Evolutionary conservation across 2,329 filamentous ascomycete genomes (phyloP).

Genomic region (Hypoxylon sp.): DNA sequence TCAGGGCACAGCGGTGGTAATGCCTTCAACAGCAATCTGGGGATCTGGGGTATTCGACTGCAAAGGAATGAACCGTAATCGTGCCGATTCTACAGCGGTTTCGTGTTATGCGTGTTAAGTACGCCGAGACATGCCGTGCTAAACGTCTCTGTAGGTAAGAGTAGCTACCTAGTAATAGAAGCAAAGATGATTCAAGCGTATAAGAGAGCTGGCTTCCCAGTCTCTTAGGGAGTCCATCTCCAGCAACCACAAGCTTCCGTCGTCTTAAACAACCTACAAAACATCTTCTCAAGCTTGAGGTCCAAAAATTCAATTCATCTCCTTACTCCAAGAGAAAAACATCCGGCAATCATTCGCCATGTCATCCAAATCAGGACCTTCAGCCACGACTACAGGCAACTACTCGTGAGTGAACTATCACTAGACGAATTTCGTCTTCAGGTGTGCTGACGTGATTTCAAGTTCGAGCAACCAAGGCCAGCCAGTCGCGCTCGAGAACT

Average conservation of each 20-base stretch:
- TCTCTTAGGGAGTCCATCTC: not conserved
- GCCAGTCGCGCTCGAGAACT: not conserved
- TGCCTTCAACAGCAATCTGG: slow-evolving; percentile 7
- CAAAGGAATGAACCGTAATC: not conserved
- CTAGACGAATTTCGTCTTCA: not conserved
- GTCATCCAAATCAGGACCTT: not conserved
- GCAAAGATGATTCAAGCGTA: not conserved
- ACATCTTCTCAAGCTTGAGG: not conserved
- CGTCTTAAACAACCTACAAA: not conserved
- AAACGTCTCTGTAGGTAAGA: not conserved
- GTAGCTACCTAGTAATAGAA: slow-evolving; percentile 3
- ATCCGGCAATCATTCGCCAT: not conserved
- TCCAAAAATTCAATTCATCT: not conserved
- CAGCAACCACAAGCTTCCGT: not conserved
- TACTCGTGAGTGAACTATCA: slow-evolving; percentile 6
- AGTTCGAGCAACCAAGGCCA: not conserved
- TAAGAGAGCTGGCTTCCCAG: not conserved
- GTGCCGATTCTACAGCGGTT: not conserved
- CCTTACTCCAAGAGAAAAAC: not conserved
- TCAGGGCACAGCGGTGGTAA: slow-evolving; percentile 14
- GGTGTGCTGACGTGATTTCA: not conserved
- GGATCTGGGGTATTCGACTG: not conserved
- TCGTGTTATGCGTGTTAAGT: not conserved
- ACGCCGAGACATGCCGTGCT: not conserved
- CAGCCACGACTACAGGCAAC: not conserved